Evolutionary conservation across 2,329 filamentous ascomycete species (phyloP), one percentile per base, ranked within the genome.

Genomic region (Diplodia corticola): DNA sequence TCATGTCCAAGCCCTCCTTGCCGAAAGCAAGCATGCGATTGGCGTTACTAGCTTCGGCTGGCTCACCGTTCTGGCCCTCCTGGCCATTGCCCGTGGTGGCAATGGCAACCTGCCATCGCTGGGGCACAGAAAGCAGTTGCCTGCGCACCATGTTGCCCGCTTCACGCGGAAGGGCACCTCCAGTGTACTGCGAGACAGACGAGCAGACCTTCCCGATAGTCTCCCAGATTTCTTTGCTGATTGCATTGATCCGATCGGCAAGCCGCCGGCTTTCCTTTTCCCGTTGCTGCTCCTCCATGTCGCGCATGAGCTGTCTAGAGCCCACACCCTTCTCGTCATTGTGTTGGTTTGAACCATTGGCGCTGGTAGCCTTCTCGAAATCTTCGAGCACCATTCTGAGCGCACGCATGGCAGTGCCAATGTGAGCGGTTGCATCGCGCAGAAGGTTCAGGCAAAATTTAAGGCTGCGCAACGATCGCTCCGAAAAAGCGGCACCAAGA

Each of bases 1-100:
- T 93, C 90, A 98, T 97, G 71, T 97, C 93, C 15, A 98, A 82
- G 0, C 93, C 92, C 76, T 98, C 94, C 73, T 90, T 91, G 6
- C 94, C 94, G 61, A 98, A 87, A 1, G 95, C 88, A 13, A 98
- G 81, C 65, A 96, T 93, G 48, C 90, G 85, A 71, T 93, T 89
- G 0, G 92, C 93, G 61, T 81, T 81, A 9, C 82, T 78, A 12
- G 83, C 83, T 20, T 84, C 83, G 50, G 84, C 82, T 1, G 78
- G 35, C 24, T 49, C 64, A 30, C 64, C 55, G 17, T 49, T 53
- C 22, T 49, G 26, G 15, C 53, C 46, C 17, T 61, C 57, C 40
- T 75, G 74, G n/a, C 73, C 74, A 33, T 69, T 53, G 30, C 68
- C 67, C 7, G 70, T 69, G 5, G 46, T 50, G 2, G 79, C 78